These are phyloP conservation scores for Geosmithia morbida DNA, from an alignment of 2,329 filamentous ascomycete genomes.

Conservation along the genomic window DNA sequence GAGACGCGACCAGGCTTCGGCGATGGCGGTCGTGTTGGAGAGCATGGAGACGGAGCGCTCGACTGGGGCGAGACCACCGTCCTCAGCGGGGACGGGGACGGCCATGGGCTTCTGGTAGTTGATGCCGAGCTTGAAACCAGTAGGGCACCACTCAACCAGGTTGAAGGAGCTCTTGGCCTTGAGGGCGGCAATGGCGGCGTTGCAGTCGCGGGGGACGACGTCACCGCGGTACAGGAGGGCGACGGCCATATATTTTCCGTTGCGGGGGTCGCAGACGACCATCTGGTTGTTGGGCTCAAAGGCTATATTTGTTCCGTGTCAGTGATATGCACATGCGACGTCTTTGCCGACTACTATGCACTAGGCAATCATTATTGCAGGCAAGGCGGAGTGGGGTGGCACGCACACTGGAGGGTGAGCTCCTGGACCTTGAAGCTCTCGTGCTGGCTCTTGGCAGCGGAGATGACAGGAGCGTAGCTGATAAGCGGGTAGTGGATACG, in stretches of 20 bases:
- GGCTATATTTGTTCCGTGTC: constrained; percentile 24
- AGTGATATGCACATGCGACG: background rate
- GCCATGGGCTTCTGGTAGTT: constrained; percentile 56
- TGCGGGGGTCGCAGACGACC: constrained; percentile 60
- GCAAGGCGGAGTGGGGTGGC: background rate
- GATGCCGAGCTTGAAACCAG: constrained; percentile 63
- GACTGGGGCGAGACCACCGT: constrained; percentile 46
- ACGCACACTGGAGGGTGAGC: constrained; percentile 58
- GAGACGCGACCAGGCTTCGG: constrained; percentile 58
- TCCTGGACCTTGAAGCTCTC: constrained; percentile 81
- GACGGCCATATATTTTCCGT: constrained; percentile 66
- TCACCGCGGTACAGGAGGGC: constrained; percentile 60
- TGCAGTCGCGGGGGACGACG: constrained; percentile 56
- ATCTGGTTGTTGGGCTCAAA: constrained; percentile 71
- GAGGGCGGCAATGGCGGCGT: constrained; percentile 48
- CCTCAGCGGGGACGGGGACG: constrained; percentile 35
- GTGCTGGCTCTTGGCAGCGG: constrained; percentile 62
- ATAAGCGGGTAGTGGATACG: constrained; percentile 63
- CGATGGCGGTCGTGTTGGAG: constrained; percentile 62
- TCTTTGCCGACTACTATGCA: too few relatives aligned
- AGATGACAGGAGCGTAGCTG: constrained; percentile 59
- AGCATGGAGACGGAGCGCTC: constrained; percentile 55
- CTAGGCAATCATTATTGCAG: background rate
- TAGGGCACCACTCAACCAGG: constrained; percentile 63
- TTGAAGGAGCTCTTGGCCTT: constrained; percentile 62